These are phyloP conservation scores for Tremella fuciformis DNA, from an alignment of 768 basidiomycete genomes.

Conservation along the genomic window DNA sequence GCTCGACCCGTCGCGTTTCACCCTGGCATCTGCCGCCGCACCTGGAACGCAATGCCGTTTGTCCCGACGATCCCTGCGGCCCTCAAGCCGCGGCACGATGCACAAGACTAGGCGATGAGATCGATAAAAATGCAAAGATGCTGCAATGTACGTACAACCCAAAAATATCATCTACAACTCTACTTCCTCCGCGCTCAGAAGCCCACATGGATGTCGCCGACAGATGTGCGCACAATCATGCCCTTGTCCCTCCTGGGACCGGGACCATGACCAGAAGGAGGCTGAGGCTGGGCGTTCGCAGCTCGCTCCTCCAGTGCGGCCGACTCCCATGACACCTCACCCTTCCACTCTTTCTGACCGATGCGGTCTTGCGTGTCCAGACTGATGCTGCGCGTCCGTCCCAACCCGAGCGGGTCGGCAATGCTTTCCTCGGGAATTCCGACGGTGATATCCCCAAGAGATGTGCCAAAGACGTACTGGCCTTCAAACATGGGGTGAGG, in stretches of 20 bases:
- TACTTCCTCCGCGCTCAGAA: background rate
- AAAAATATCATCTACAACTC: too few relatives aligned
- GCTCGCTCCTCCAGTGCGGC: background rate
- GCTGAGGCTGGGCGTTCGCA: background rate
- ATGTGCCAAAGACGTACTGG: background rate
- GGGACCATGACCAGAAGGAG: background rate
- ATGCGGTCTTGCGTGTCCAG: background rate
- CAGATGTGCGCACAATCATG: background rate
- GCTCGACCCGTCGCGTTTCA: too few relatives aligned
- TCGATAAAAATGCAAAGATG: too few relatives aligned
- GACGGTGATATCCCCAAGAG: background rate
- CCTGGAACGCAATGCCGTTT: too few relatives aligned
- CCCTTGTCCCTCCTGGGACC: constrained; percentile 1
- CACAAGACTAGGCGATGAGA: too few relatives aligned
- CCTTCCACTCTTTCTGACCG: constrained; percentile 3
- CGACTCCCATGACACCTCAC: background rate
- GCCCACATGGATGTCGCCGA: background rate
- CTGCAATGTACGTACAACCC: too few relatives aligned
- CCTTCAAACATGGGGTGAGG: background rate
- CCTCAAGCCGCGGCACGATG: too few relatives aligned
- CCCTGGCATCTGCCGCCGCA: too few relatives aligned
- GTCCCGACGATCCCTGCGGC: too few relatives aligned
- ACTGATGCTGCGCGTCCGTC: background rate
- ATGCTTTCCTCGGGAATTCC: background rate
- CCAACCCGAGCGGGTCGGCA: background rate